These are phyloP conservation scores for Evansstolkia leycettana DNA, from an alignment of 495 filamentous ascomycete species.

Conservation along the genomic window DNA sequence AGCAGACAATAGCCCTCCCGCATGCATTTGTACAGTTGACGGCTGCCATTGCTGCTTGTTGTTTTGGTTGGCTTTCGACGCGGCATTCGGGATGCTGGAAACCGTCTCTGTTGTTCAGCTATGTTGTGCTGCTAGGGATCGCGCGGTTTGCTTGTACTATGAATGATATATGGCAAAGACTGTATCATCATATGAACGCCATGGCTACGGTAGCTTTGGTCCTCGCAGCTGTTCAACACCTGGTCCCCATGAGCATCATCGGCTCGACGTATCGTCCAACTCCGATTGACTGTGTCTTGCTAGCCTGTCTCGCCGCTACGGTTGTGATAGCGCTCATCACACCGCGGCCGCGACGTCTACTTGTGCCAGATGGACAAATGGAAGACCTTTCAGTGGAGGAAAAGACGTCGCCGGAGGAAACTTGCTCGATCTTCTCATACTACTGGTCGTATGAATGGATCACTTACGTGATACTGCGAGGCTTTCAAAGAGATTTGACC, in stretches of 20 bases:
- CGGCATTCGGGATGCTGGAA: slow-evolving; percentile 6
- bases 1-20: slow-evolving; percentile 3
- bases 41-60: slow-evolving; percentile 5
- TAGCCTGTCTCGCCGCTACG: slow-evolving; percentile 7
- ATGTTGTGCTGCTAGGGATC: slow-evolving; percentile 7
- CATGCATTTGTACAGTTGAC: slow-evolving; percentile 10
- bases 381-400: slow-evolving; percentile 7
- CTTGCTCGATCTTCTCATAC: slow-evolving; percentile 33
- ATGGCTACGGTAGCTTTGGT: slow-evolving; percentile 3
- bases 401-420: slow-evolving; percentile 32
- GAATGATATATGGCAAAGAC: background rate
- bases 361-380: slow-evolving; percentile 1
- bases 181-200: slow-evolving; percentile 11
- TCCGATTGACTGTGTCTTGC: slow-evolving; percentile 1
- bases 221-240: slow-evolving; percentile 7
- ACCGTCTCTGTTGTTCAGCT: slow-evolving; percentile 8
- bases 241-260: slow-evolving; percentile 10
- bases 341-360: slow-evolving; percentile 8
- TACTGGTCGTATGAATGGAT: slow-evolving; percentile 38
- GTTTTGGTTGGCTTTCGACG: slow-evolving; percentile 6
- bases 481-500: slow-evolving; percentile 25
- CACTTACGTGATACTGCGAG: slow-evolving; percentile 32
- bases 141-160: slow-evolving; percentile 3
- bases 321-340: slow-evolving; percentile 6
- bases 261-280: slow-evolving; percentile 7